Conservation (phyloP, 2,329 filamentous ascomycete genomes). For the Botryotinia convoluta region DNA sequence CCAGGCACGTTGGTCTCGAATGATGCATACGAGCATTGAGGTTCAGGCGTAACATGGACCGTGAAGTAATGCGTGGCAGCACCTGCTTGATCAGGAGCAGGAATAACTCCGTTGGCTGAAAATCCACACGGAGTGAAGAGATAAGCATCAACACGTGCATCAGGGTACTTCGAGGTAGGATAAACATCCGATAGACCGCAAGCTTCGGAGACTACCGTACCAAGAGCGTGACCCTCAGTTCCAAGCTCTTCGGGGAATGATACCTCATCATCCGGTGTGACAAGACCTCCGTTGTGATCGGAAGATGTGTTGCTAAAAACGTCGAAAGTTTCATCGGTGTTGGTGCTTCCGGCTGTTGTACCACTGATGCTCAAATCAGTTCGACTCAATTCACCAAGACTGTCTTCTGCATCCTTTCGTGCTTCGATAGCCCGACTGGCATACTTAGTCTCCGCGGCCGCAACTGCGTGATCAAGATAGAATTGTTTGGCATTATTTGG, state of each 20-base stretch:
- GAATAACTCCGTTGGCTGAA: constrained; percentile 93
- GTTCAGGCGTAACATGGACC: constrained; percentile 96
- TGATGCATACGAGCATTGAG: constrained; percentile 93
- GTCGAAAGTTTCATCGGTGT: constrained; percentile 63
- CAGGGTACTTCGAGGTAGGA: constrained; percentile 80
- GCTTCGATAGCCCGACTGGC: constrained; percentile 64
- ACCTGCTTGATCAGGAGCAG: constrained; percentile 60
- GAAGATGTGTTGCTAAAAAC: constrained; percentile 76
- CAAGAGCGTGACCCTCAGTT: constrained; percentile 90
- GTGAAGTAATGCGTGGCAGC: constrained; percentile 82
- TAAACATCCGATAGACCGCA: constrained; percentile 91
- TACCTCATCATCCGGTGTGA: constrained; percentile 55
- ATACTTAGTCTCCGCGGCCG: constrained; percentile 79
- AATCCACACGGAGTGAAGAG: constrained; percentile 96
- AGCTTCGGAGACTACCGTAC: constrained; percentile 84
- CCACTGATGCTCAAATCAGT: constrained; percentile 41
- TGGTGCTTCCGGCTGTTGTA: constrained; percentile 40
- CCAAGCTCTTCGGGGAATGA: constrained; percentile 71
- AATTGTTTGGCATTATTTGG: constrained; percentile 68
- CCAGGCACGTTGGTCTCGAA: constrained; percentile 98
- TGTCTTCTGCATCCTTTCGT: constrained; percentile 57
- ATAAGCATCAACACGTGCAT: constrained; percentile 92
- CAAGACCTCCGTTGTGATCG: constrained; percentile 57
- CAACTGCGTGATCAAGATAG: constrained; percentile 79
- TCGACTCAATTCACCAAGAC: constrained; percentile 58